These are phyloP conservation scores for Diaporthe vexans DNA, from an alignment of 2,329 filamentous ascomycete species.

Conservation along the genomic window DNA sequence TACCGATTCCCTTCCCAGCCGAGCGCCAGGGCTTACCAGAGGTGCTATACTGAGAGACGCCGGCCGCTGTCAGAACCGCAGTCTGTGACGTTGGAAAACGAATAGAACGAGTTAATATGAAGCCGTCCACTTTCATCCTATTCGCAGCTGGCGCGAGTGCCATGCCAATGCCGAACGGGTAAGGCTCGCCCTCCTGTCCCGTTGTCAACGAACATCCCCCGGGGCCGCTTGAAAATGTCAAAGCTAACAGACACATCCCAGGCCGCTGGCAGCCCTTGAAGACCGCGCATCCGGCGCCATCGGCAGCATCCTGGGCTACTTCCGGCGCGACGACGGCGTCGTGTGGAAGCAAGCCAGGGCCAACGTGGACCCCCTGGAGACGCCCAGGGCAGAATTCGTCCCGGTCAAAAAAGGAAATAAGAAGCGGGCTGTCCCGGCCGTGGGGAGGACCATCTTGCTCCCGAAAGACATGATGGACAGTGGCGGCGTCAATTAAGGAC, in stretches of 20 bases:
- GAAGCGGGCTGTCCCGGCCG: not conserved
- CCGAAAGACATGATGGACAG: not conserved
- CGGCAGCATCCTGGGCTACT: not conserved
- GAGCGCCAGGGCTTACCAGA: not conserved
- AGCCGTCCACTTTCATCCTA: not conserved
- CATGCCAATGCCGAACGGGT: not conserved
- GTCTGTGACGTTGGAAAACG: too few species aligned
- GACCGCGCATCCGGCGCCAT: not conserved
- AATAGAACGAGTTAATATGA: not conserved
- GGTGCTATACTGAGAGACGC: not conserved
- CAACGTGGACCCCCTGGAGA: not conserved
- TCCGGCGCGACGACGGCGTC: not conserved
- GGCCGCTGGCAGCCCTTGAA: not conserved
- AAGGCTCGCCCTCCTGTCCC: not conserved
- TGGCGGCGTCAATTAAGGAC: not conserved
- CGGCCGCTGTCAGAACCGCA: not conserved
- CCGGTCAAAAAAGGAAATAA: not conserved
- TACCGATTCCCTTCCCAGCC: fast-evolving
- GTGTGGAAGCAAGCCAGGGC: not conserved
- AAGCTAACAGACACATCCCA: not conserved
- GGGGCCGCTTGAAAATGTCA: too few species aligned
- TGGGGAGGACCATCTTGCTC: not conserved
- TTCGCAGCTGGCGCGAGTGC: not conserved
- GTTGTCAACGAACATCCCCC: too few species aligned
- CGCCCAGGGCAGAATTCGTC: not conserved